phyloP scores from a whole-genome alignment of 805 yeast genomes.

The Metschnikowia reukaufii region DNA sequence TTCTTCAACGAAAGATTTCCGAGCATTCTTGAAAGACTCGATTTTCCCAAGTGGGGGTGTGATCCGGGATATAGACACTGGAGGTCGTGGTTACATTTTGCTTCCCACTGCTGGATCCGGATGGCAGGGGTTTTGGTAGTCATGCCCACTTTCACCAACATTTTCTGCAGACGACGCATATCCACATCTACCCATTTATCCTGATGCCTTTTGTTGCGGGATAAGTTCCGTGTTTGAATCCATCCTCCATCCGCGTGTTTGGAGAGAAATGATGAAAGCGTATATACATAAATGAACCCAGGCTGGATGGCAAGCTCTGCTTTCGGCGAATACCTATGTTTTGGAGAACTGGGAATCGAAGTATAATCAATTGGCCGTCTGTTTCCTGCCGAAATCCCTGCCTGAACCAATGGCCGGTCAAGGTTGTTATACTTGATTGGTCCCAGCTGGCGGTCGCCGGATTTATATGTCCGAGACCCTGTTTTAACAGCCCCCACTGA shows the following conservation, averaged over 20 bases:
- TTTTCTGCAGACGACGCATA: conserved; percentile 35
- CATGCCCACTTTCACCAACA: conserved; percentile 53
- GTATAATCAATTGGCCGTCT: conserved; percentile 4
- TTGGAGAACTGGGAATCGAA: conserved; percentile 9
- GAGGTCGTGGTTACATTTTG: conserved; percentile 49
- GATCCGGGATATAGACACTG: conserved; percentile 37
- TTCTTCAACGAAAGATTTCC: conserved; percentile 8
- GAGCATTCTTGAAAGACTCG: conserved; percentile 10
- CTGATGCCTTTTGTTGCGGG: conserved; percentile 15
- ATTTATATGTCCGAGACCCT: background rate
- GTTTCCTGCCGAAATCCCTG: background rate
- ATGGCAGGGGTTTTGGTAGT: conserved; percentile 46
- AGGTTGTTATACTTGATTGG: conserved; percentile 9
- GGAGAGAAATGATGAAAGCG: conserved; percentile 40
- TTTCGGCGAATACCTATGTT: conserved; percentile 8
- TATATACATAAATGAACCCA: conserved; percentile 54
- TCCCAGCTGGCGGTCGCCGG: background rate
- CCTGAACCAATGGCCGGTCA: conserved; percentile 6
- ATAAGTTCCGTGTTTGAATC: conserved; percentile 38
- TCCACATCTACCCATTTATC: conserved; percentile 36
- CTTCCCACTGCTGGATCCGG: conserved; percentile 53
- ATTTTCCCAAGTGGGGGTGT: conserved; percentile 9
- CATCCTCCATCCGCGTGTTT: conserved; percentile 30
- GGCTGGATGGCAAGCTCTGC: conserved; percentile 13
- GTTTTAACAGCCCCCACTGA: background rate